Evolutionary conservation across 2,329 filamentous ascomycete species (phyloP), one percentile per base, ranked within the genome.

Genomic region (Mycosphaerelloides madeirae): DNA sequence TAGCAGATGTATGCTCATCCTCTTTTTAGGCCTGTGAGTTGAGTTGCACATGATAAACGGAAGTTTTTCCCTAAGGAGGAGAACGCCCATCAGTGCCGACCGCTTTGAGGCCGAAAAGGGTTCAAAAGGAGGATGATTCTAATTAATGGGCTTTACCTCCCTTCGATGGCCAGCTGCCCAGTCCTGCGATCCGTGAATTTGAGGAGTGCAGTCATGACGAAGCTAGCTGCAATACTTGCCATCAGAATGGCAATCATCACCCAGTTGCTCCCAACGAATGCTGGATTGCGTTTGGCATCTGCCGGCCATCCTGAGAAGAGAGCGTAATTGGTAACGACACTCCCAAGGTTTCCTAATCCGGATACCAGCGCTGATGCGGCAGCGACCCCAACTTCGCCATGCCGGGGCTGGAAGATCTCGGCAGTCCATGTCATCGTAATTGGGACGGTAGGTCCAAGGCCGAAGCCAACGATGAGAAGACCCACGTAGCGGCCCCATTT

Each of bases 391-490:
- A 95, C 87, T 66, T 95, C 89, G 36, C 89, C 87, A 61, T 95
- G 89, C 11, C 89, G 84, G 25, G 79, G 78, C 68, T 95, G 88
- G 72, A 95, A 95, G 60, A 95, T 84, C 67, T 95, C 86, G 51
- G 82, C 87, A 25, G 86, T 88, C 89, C 89, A 95, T 29, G 88
- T 84, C 89, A 95, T 95, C 65, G 86, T 91, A 60, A 91, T 91
- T 9, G 89, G 89, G 1, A 95, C 88, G 0, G 89, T 95, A 3
- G 89, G 89, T 1, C 89, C 89, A 2, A 95, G 81, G 0, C 89
- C 89, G 59, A 95, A 95, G 3, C 89, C 89, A 29, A 95, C 84
- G 69, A 95, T 83, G 39, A 95, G 71, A n/a, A 95, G 78, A 3
- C 89, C 89, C 37, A 85, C 87, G 62, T 95, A 95, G 32, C 88